Conservation (phyloP, 2,329 filamentous ascomycete genomes). For the Fusarium pilosicola region DNA sequence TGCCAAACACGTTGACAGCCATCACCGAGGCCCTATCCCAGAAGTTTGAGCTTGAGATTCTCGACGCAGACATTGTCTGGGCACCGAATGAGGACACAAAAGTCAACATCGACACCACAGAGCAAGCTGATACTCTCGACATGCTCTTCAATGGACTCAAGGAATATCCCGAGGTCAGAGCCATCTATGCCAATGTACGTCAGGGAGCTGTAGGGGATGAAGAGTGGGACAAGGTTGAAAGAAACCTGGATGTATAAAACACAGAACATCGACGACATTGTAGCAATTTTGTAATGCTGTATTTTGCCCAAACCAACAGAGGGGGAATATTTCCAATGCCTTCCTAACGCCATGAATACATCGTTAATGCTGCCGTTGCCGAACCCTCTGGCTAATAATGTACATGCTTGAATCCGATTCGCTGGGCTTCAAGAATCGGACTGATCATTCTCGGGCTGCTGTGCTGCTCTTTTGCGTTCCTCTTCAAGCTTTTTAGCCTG, state of each 20-base stretch:
- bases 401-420: slow-evolving; percentile 31
- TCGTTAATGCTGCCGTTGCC: slow-evolving; percentile 21
- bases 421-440: slow-evolving; percentile 24
- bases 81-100: slow-evolving; percentile 83
- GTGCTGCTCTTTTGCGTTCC: slow-evolving; percentile 45
- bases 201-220: slow-evolving; percentile 63
- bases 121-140: slow-evolving; percentile 65
- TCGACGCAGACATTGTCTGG: slow-evolving; percentile 85
- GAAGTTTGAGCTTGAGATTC: slow-evolving; percentile 72
- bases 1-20: slow-evolving; percentile 47
- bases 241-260: slow-evolving; percentile 61
- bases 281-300: slow-evolving; percentile 33
- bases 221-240: slow-evolving; percentile 63
- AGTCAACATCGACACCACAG: slow-evolving; percentile 68
- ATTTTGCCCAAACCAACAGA: slow-evolving; percentile 28
- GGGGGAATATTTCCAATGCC: slow-evolving; percentile 29
- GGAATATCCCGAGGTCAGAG: slow-evolving; percentile 78
- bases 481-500: slow-evolving; percentile 63
- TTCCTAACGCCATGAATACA: slow-evolving; percentile 42
- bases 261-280: slow-evolving; percentile 21
- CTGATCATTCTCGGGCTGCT: slow-evolving; percentile 22
- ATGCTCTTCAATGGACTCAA: slow-evolving; percentile 68
- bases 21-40: slow-evolving; percentile 63
- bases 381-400: slow-evolving; percentile 22
- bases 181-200: slow-evolving; percentile 77